A percentile compares a stretch with the other conserved stretches of the same genome.
phyloP scores from a whole-genome alignment of 1,284 basidiomycete genomes.

The Sporisorium scitamineum region DNA sequence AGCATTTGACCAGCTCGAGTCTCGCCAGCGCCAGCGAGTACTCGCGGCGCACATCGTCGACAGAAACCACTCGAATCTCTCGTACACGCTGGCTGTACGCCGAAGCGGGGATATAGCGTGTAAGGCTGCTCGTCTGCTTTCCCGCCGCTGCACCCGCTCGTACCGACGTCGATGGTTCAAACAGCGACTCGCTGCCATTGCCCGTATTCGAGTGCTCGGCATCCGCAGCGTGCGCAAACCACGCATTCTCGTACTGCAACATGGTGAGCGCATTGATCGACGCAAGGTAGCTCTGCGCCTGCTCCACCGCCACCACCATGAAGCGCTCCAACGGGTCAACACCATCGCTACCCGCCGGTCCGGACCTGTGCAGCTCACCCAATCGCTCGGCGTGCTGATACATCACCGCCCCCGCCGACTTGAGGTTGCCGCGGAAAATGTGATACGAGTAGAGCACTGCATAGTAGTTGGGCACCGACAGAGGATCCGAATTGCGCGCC shows the following conservation, averaged over 20 bases:
- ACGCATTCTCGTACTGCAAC: constrained; percentile 83
- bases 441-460: constrained; percentile 90
- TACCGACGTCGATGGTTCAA: constrained; percentile 17
- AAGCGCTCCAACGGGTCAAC: constrained; percentile 46
- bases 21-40: constrained; percentile 83
- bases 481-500: constrained; percentile 91
- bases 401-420: constrained; percentile 76
- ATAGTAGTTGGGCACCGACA: constrained; percentile 86
- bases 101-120: constrained; percentile 81
- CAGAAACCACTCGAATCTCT: constrained; percentile 80
- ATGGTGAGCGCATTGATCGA: constrained; percentile 90
- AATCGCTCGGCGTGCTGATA: constrained; percentile 90
- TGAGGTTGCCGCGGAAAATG: constrained; percentile 66
- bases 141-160: constrained; percentile 14
- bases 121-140: constrained; percentile 73
- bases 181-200: constrained; percentile 30
- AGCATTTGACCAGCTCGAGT: constrained; percentile 78
- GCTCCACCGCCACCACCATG: constrained; percentile 75
- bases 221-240: constrained; percentile 75
- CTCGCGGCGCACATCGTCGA: constrained; percentile 86
- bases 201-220: constrained; percentile 22
- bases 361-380: constrained; percentile 71
- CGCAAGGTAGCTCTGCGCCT: constrained; percentile 83
- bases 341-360: constrained; percentile 7
- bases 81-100: constrained; percentile 72